A percentile compares a stretch with the other conserved stretches of the same genome.
Conservation (phyloP, 2,329 filamentous ascomycete species). For the Ceratocystis papillata region DNA sequence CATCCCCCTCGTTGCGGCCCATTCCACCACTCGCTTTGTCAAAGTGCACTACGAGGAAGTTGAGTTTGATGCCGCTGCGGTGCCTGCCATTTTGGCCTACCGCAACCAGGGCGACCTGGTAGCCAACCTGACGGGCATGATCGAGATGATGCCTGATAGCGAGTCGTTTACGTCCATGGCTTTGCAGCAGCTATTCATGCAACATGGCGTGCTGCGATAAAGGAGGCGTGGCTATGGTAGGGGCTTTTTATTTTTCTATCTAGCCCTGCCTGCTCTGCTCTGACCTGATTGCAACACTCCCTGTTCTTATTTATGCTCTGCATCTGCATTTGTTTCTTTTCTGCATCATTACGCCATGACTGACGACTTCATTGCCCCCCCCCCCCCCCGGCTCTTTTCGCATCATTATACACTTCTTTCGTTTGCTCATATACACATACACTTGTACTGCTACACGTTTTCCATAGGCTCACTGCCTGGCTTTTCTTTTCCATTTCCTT, state of each 20-base stretch:
- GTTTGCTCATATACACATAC: conserved; percentile 10
- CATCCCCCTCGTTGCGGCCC: conserved; percentile 57
- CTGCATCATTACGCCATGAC: conserved; percentile 1
- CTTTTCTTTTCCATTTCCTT: neutral
- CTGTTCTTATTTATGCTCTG: neutral
- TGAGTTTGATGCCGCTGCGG: conserved; percentile 80
- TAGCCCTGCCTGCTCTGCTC: neutral
- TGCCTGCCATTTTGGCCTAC: conserved; percentile 84
- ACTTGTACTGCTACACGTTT: neutral
- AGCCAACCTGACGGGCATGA: conserved; percentile 75
- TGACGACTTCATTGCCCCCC: neutral
- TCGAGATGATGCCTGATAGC: conserved; percentile 70
- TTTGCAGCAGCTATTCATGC: conserved; percentile 43
- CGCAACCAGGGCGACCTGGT: conserved; percentile 79
- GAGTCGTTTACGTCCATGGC: conserved; percentile 47
- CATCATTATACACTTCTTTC: conserved; percentile 15
- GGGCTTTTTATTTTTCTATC: neutral
- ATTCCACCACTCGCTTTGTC: conserved; percentile 71
- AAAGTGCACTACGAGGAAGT: conserved; percentile 86
- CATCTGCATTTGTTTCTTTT: conserved; percentile 2
- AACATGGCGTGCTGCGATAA: conserved; percentile 39
- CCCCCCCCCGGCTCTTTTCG: neutral
- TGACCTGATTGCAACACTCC: neutral
- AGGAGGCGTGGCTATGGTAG: neutral
- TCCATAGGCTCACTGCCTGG: conserved; percentile 12